phyloP scores from a whole-genome alignment of 1,139 yeast species.

The Blastobotrys persicus region DNA sequence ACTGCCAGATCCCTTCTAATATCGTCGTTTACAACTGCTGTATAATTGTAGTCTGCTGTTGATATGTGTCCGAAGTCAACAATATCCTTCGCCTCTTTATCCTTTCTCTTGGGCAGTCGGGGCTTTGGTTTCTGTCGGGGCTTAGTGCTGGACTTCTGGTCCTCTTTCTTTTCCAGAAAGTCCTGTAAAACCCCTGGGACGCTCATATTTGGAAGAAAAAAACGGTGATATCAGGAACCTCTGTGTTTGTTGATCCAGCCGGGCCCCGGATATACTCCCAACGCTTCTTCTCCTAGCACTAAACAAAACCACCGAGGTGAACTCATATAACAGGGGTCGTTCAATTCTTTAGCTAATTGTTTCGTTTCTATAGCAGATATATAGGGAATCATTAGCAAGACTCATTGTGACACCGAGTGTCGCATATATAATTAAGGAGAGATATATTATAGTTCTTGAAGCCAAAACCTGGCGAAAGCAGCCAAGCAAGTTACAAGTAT shows the following conservation, averaged over 20 bases:
- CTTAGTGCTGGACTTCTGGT: background rate
- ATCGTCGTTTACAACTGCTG: slow-evolving; percentile 12
- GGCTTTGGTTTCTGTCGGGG: slow-evolving; percentile 25
- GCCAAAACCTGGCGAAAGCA: too few relatives aligned
- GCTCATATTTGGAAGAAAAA: background rate
- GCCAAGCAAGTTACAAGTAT: too few relatives aligned
- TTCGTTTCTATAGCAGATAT: too few relatives aligned
- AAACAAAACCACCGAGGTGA: background rate
- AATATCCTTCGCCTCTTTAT: slow-evolving; percentile 17
- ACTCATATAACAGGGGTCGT: background rate
- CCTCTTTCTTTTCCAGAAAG: background rate
- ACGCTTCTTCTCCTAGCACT: too few relatives aligned
- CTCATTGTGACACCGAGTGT: too few relatives aligned
- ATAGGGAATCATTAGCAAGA: too few relatives aligned
- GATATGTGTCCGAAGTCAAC: slow-evolving; percentile 17
- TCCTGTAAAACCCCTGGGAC: background rate
- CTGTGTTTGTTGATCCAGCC: background rate
- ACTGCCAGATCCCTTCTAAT: slow-evolving; percentile 28
- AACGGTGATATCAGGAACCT: background rate
- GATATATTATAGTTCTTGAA: too few relatives aligned
- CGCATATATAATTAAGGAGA: too few relatives aligned
- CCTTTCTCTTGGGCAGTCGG: slow-evolving; percentile 26
- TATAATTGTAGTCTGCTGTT: background rate
- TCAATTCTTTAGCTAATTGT: too few relatives aligned
- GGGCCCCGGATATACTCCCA: background rate